Conservation (phyloP, 2,329 filamentous ascomycete species). For the Scedosporium boydii region DNA sequence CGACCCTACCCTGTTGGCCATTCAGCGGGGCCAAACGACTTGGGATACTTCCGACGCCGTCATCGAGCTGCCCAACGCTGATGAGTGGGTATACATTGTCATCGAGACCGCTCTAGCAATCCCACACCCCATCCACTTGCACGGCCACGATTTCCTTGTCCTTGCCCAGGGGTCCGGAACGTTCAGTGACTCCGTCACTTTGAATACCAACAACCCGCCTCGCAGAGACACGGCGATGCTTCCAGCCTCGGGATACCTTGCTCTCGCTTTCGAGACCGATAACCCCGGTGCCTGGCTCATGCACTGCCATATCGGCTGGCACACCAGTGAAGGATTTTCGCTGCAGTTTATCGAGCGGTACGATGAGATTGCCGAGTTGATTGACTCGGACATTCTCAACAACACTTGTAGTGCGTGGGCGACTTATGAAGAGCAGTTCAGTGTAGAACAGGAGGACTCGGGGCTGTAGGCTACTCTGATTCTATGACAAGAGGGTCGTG, state of each 20-base stretch:
- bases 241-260: conserved; percentile 29
- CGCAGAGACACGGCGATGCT: conserved; percentile 42
- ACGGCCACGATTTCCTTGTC: conserved; percentile 24
- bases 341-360: conserved; percentile 15
- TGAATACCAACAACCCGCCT: conserved; percentile 30
- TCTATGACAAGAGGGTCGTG: too few relatives aligned
- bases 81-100: conserved; percentile 21
- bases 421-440: conserved; percentile 7
- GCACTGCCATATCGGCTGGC: conserved; percentile 41
- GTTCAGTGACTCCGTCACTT: conserved; percentile 9
- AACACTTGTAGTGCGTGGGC: conserved; percentile 11
- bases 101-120: conserved; percentile 15
- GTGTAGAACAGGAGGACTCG: conserved; percentile 14
- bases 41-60: conserved; percentile 15
- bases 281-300: conserved; percentile 41
- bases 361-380: conserved; percentile 11
- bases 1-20: conserved; percentile 24
- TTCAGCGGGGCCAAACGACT: conserved; percentile 1
- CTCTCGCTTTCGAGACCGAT: conserved; percentile 35
- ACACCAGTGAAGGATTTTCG: conserved; percentile 19
- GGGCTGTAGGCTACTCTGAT: conserved; percentile 9
- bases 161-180: conserved; percentile 12
- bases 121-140: conserved; percentile 26
- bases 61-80: conserved; percentile 16
- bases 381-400: conserved; percentile 5